phyloP scores from a whole-genome alignment of 164 flowering plant genomes.

The Umbellularia californica region DNA sequence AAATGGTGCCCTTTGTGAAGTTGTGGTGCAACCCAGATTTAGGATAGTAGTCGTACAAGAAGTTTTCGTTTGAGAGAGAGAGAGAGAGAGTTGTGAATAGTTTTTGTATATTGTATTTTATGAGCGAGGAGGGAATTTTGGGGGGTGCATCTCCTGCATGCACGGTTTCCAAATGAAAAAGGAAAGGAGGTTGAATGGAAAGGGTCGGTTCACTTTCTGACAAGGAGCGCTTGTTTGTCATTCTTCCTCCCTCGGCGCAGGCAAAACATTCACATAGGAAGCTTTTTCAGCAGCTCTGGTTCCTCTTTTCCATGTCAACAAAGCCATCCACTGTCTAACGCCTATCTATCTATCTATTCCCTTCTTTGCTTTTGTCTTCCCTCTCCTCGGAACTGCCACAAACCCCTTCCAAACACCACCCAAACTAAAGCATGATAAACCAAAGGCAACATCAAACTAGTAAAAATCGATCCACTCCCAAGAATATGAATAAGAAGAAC shows the following conservation, averaged over 20 bases:
- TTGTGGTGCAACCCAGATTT: too few species aligned
- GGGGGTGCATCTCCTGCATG: constrained; percentile 4
- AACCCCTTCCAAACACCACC: constrained; percentile 32
- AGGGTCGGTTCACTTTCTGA: constrained; percentile 13
- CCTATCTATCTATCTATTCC: neutral
- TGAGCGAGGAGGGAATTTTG: constrained; percentile 4
- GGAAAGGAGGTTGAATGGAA: constrained; percentile 5
- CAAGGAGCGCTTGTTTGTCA: constrained; percentile 26
- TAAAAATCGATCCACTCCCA: too few species aligned
- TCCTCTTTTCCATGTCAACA: constrained; percentile 66
- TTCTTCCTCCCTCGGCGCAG: constrained; percentile 30
- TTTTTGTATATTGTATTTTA: neutral
- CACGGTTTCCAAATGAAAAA: constrained; percentile 8
- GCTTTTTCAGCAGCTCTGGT: constrained; percentile 62
- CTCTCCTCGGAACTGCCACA: constrained; percentile 31
- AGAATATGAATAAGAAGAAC: neutral
- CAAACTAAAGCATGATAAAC: neutral
- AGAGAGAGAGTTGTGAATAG: neutral
- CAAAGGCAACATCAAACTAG: neutral
- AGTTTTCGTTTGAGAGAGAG: neutral
- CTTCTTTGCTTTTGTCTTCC: constrained; percentile 23
- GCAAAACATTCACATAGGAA: constrained; percentile 50
- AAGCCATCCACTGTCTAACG: constrained; percentile 3
- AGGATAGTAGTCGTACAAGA: too few species aligned
- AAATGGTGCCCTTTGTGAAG: neutral